Percentiles rank a stretch among this genome's conserved stretches.
These are phyloP conservation scores for Melaleuca alternifolia DNA, from an alignment of 345 rosid genomes.

Conservation along the genomic window DNA sequence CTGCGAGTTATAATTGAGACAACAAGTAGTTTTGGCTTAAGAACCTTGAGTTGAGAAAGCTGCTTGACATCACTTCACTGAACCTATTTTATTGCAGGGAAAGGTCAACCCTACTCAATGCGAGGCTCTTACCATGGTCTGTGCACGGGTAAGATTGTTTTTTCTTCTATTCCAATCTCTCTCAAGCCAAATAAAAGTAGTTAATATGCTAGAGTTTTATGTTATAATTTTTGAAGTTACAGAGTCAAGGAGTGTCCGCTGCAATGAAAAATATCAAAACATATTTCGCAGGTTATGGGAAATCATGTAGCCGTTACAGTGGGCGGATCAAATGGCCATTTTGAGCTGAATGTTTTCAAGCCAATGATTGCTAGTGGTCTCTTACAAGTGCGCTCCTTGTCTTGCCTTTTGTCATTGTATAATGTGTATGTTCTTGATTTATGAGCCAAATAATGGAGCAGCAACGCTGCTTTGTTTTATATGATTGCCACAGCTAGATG, in stretches of 20 bases:
- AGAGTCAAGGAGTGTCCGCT: background rate
- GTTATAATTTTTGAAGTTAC: background rate
- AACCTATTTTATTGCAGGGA: conserved; percentile 48
- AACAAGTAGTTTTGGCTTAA: background rate
- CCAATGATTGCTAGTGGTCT: conserved; percentile 91
- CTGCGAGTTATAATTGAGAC: background rate
- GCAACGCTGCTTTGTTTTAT: background rate
- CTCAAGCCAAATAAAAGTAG: background rate
- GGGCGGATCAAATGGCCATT: conserved; percentile 97
- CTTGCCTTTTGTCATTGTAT: background rate
- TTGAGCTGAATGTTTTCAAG: conserved; percentile 90
- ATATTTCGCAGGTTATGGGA: conserved; percentile 69
- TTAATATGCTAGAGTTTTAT: background rate
- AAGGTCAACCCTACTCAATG: conserved; percentile 98
- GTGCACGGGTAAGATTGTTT: conserved; percentile 75
- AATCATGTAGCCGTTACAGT: conserved; percentile 84
- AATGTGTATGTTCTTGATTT: background rate
- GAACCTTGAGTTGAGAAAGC: background rate
- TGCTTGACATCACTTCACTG: background rate
- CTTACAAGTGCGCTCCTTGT: conserved; percentile 48
- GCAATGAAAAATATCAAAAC: background rate
- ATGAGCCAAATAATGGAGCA: background rate
- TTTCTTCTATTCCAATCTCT: background rate
- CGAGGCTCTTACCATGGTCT: conserved; percentile 97
- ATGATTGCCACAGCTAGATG: background rate